These are phyloP conservation scores for Tolypocladium tropicale DNA, from an alignment of 2,329 filamentous ascomycete species.

Conservation along the genomic window DNA sequence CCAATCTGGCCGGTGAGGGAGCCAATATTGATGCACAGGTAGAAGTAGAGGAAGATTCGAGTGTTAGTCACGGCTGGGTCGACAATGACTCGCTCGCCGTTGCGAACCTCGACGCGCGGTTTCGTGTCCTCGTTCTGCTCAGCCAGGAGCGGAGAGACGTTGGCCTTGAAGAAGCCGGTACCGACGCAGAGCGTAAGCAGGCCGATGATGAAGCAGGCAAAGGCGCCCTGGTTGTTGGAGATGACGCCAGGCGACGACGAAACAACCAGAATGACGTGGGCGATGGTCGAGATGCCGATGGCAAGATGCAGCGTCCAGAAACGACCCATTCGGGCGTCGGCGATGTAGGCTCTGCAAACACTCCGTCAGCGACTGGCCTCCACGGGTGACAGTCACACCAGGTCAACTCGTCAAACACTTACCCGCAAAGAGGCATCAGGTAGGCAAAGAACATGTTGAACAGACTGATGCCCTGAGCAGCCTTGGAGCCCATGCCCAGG, in stretches of 20 bases:
- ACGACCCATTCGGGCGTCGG: conserved; percentile 62
- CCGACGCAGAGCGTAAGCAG: conserved; percentile 45
- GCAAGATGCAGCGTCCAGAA: conserved; percentile 65
- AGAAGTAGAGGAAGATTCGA: conserved; percentile 57
- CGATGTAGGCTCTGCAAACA: conserved; percentile 35
- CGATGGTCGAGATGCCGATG: conserved; percentile 53
- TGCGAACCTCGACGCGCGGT: conserved; percentile 43
- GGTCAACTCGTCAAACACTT: not conserved
- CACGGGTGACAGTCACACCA: not conserved
- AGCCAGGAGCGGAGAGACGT: conserved; percentile 62
- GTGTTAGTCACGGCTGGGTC: conserved; percentile 59
- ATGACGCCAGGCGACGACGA: conserved; percentile 56
- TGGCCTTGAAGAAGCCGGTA: conserved; percentile 74
- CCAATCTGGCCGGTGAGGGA: conserved; percentile 43
- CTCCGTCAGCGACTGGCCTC: not conserved
- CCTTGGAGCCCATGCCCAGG: conserved; percentile 46
- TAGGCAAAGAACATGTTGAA: conserved; percentile 56
- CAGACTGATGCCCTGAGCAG: conserved; percentile 35
- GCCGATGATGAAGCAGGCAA: conserved; percentile 62
- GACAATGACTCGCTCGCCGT: conserved; percentile 58
- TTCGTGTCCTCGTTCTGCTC: conserved; percentile 56
- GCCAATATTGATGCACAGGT: conserved; percentile 50
- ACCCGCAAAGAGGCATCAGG: conserved; percentile 44
- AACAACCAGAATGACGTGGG: conserved; percentile 55
- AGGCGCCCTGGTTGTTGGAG: conserved; percentile 41